Evolutionary conservation across 805 yeast species (phyloP), one percentile per base, ranked within the genome.

Genomic region (Peterozyma xylosa): DNA sequence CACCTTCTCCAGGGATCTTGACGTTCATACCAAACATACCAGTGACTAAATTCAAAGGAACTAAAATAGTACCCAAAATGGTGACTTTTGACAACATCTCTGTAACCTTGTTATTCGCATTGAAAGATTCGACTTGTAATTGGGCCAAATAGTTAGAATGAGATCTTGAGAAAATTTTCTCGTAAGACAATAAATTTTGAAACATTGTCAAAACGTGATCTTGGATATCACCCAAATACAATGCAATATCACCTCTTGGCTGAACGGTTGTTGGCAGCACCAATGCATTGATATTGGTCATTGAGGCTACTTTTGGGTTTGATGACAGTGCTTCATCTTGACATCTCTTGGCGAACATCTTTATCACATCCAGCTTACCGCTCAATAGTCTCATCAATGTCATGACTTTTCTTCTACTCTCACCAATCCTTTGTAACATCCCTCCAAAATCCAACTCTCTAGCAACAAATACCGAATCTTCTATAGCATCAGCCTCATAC

Each of bases 21-120:
- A 91, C 98, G 62, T 91, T 91, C 99, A 91, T 91, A 56, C 97
- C 97, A 64, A 91, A 91, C 50, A 90, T 58, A 60, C 97, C 96
- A 2, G 97, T 88, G 38, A 91, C 74, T 46, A 91, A 68, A 60
- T 91, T 91, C 71, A 91, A 73, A 13, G 98, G 98, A 49, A 91
- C 84, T 30, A 91, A 68, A 55, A 91, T 71, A 0, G 97, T 89
- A 73, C 97, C 98, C 33, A 91, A 68, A 47, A 91, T 55, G 0
- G 99, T 90, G 21, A 90, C 96, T 57, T 86, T 85, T 30, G 96
- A 86, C 44, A 91, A 71, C 74, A 91, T 82, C 52, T 80, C 86
- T 1, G 96, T 89, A 34, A 86, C 89, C 52, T 80, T 80, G 57
- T 87, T 82, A 59, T 86, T 89, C 35, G 96, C 76, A 56, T 85